Evolutionary conservation across 2,329 filamentous ascomycete genomes (phyloP).

Genomic region (Pleoardoris graminearum): DNA sequence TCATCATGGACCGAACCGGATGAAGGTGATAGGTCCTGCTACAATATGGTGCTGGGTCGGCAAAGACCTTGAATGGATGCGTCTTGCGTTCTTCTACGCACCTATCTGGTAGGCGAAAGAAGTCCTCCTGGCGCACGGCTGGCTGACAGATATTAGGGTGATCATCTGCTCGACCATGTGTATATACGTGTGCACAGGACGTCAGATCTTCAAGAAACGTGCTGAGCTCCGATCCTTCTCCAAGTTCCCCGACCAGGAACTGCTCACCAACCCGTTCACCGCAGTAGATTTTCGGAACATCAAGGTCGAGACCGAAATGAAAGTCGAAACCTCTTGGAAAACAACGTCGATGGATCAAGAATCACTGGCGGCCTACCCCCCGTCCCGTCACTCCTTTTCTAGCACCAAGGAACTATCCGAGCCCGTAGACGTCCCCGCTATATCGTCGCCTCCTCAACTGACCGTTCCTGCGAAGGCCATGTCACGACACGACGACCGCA

Average conservation of each 20-base stretch:
- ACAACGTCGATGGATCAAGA: conserved; percentile 42
- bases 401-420: conserved; percentile 30
- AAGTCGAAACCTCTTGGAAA: conserved; percentile 54
- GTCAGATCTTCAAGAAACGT: conserved; percentile 69
- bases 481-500: conserved; percentile 1
- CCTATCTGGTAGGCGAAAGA: conserved; percentile 62
- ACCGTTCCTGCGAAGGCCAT: background rate
- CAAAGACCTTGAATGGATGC: conserved; percentile 68
- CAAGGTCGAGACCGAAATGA: conserved; percentile 63
- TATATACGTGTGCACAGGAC: conserved; percentile 69
- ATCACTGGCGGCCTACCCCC: conserved; percentile 9
- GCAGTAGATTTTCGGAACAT: conserved; percentile 51
- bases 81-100: conserved; percentile 74
- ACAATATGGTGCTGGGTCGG: conserved; percentile 83
- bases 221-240: conserved; percentile 51
- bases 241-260: conserved; percentile 10
- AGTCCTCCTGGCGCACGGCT: background rate
- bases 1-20: conserved; percentile 47
- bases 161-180: conserved; percentile 63
- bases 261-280: conserved; percentile 51
- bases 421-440: background rate
- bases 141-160: conserved; percentile 41
- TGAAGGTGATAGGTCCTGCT: conserved; percentile 73
- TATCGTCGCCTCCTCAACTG: background rate
- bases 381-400: conserved; percentile 34